Evolutionary conservation across 2,329 filamentous ascomycete species (phyloP), one percentile per base, ranked within the genome.

Genomic region (Aspergillus nomiae): DNA sequence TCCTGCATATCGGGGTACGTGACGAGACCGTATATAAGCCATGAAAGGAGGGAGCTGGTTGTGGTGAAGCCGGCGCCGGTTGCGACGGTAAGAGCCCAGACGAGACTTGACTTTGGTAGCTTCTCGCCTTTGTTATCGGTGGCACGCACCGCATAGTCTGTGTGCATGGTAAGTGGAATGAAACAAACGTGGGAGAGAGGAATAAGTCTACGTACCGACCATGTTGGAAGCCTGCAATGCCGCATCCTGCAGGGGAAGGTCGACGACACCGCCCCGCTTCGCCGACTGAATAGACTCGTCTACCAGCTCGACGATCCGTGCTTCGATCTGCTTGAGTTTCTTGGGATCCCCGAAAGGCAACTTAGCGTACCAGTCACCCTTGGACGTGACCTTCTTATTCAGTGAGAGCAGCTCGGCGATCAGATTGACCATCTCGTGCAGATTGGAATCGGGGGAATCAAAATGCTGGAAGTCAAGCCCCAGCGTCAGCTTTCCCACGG

Each of bases 31-130:
- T 86, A 87, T 38, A 87, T 69, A 1, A 85, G 76, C 86, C 85
- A 88, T 0, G 84, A 86, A 1, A 88, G 76, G 7, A 88, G 79
- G 0, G 84, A 84, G 2, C 81, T 83, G 0, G 84, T 88, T 0
- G 86, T 88, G 2, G 83, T 86, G 76, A 88, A 88, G 21, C 86
- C 86, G 2, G 86, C 86, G 4, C 79, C 86, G 0, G 82, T 84
- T 12, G 81, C 80, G 8, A 87, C 84, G 2, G 86, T 75, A 0
- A 87, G 75, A 2, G 74, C 72, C 64, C 68, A 66, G 41, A 82
- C 72, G 21, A 80, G 69, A 59, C 72, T 74, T 4, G 78, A 71
- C 34, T 76, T 72, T 0, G 85, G 83, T 1, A 88, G 74, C 63
- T 85, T 84, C 58, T 85, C 78, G 41, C 86, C 86, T 48, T 84